Evolutionary conservation across 345 rosid species (phyloP), one percentile per base, ranked within the genome.

Genomic region (Murraya paniculata): DNA sequence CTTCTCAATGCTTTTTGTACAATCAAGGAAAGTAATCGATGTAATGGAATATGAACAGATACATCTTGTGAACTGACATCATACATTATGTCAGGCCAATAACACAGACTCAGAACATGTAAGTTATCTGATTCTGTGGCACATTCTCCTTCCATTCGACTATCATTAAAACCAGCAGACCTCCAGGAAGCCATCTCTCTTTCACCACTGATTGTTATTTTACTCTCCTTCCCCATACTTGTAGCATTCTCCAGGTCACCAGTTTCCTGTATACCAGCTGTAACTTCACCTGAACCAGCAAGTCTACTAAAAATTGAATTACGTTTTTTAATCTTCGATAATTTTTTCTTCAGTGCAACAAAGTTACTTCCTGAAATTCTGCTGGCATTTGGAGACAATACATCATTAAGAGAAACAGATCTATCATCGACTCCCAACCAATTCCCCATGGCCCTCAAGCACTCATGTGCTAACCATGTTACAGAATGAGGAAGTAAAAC

Each of bases 21-120:
- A 78, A 92, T 93, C 87, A 91, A 79, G 14, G 98, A 88, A 69
- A 96, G 91, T 38, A 96, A 85, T 22, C 94, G 87, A 82, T 96
- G 97, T 38, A 96, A 83, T 5, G 98, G 96, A 59, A 92, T 87
- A 83, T 92, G 97, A 81, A 94, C 86, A 64, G 97, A 96, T 84
- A 92, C 77, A 62, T 92, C 89, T 82, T 92, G 90, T 30, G 86
- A 87, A 84, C 98, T 93, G 64, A 96, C 94, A 88, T 93, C 95
- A 83, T 83, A 93, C 24, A 39, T 59, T 41, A 96, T 86, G 50
- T 84, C 84, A 56, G 97, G 97, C 98, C 98, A 96, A 64, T 88
- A 85, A 70, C 84, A 76, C 77, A 87, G 85, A 85, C 90, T 79
- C 77, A 95, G 78, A 72, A 86, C 48, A 69, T 67, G 83, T 33